Evolutionary conservation across 768 basidiomycete species (phyloP).

Genomic region (Harrya chromipes): DNA sequence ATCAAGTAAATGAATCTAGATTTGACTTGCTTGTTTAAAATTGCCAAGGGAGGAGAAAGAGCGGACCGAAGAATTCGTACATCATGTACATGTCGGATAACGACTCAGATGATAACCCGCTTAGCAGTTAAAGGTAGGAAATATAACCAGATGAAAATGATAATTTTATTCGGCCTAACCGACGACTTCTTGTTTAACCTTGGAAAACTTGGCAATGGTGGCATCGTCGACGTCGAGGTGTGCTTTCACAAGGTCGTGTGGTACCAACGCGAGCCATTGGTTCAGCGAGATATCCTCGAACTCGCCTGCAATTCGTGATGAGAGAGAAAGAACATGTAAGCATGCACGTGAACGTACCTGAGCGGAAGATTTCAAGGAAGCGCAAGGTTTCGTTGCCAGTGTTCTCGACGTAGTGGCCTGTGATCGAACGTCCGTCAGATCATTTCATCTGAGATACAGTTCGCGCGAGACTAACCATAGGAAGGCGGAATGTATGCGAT

Average conservation of each 20-base stretch:
- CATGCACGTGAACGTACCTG: constrained; percentile 32
- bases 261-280: constrained; percentile 63
- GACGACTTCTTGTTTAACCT: constrained; percentile 50
- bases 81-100: neutral
- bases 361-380: constrained; percentile 62
- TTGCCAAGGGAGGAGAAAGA: neutral
- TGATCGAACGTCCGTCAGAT: neutral
- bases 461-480: constrained; percentile 14
- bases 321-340: neutral
- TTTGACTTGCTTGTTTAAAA: too few species aligned
- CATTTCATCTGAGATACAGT: neutral
- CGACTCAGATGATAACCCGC: neutral
- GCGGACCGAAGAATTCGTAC: neutral
- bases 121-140: neutral
- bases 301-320: constrained; percentile 30
- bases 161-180: constrained; percentile 19
- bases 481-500: constrained; percentile 25
- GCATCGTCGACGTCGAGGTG: constrained; percentile 56
- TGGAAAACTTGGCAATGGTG: constrained; percentile 46
- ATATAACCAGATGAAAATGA: neutral
- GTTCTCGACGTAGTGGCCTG: constrained; percentile 71
- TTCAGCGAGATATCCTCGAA: constrained; percentile 57
- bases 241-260: constrained; percentile 56
- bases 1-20: too few species aligned
- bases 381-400: constrained; percentile 55